Evolutionary conservation across 768 basidiomycete species (phyloP), one percentile per base, ranked within the genome.

Genomic region (Pleurotus citrinopileatus): DNA sequence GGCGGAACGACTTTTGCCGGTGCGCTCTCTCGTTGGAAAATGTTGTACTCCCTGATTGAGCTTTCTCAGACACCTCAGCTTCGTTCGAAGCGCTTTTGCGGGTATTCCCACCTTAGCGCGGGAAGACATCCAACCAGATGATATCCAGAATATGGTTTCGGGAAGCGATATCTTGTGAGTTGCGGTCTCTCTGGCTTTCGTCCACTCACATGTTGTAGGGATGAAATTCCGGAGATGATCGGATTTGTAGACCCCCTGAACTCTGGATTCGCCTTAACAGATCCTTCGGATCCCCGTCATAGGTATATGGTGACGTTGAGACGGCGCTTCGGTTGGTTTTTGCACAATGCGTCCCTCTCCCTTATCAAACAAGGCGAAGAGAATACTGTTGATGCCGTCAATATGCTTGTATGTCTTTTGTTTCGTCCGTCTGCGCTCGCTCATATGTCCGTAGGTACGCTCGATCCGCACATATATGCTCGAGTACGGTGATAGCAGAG

Each of bases 1-100:
- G 91, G 91, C 78, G 86, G 10, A 93, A 91, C 66, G 89, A 94
- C 58, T 91, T 94, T 63, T 94, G 91, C 71, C 80, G 91, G 79
- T 85, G 27, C 36, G 76, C 70, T 26, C 43, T 42, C 20, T 50
- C 46, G 25, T 26, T 42, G 29, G 15, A 17, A 3, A n/a, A 27
- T 2, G 36, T 27, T 12, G 45, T 38, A 29, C 28, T 37, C 12
- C 34, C 40, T 25, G 8, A 48, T 17, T 13, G 38, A 44, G 15
- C 45, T 32, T 43, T 8, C 37, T 10, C 51, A 88, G 87, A 32
- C 80, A 86, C 66, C 65, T 91, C 46, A 87, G 80, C 57, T 74
- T 89, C 47, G 82, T 94, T 48, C 84, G 86, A 53, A 84, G 88
- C 62, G 84, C 86, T 0, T 86, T 94, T 58, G 70, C 83, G 5